phyloP scores from a whole-genome alignment of 169 alveolate genomes.

The Plasmodium adleri region DNA sequence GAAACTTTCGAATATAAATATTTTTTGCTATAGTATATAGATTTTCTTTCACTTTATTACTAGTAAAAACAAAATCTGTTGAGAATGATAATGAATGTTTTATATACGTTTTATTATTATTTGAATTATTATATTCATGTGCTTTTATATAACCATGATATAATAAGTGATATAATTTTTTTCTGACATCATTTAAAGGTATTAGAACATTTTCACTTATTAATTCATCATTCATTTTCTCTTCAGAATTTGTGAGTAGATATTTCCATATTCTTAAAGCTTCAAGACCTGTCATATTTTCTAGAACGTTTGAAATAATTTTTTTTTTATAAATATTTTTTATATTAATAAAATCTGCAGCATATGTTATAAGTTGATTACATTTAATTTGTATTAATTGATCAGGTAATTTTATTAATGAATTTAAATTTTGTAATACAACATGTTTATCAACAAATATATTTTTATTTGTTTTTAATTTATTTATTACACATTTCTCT shows the following conservation, averaged over 20 bases:
- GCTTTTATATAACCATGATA: constrained; percentile 63
- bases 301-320: constrained; percentile 33
- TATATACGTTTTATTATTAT: constrained; percentile 41
- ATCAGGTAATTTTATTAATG: constrained; percentile 60
- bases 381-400: constrained; percentile 30
- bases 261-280: constrained; percentile 60
- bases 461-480: constrained; percentile 42
- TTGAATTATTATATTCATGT: constrained; percentile 58
- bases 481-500: constrained; percentile 44
- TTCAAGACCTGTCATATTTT: constrained; percentile 57
- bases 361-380: constrained; percentile 46
- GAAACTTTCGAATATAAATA: constrained; percentile 35
- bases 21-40: constrained; percentile 54
- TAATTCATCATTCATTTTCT: constrained; percentile 58
- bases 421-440: constrained; percentile 64
- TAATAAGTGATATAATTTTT: constrained; percentile 55
- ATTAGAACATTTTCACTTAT: constrained; percentile 74
- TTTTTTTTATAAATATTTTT: constrained; percentile 49
- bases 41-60: constrained; percentile 42
- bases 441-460: constrained; percentile 54
- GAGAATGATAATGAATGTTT: constrained; percentile 65
- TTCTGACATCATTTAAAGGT: constrained; percentile 67
- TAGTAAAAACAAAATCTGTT: constrained; percentile 24
- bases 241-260: constrained; percentile 17
- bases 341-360: constrained; percentile 38